Conservation (phyloP, 1,284 basidiomycete genomes). For the Phylloboletellus chloephorus region DNA sequence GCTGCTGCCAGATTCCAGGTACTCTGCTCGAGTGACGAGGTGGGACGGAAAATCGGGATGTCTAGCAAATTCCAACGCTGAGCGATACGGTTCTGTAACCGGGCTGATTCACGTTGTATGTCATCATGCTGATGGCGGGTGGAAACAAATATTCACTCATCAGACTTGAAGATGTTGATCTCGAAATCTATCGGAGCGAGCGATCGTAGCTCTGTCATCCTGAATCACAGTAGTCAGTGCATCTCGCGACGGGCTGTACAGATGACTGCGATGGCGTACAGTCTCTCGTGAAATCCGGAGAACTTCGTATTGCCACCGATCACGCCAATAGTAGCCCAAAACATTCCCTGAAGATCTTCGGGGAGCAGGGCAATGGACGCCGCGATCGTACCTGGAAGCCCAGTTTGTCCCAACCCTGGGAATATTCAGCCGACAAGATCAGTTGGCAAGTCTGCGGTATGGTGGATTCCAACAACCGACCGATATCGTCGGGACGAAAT, state of each 20-base stretch:
- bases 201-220: constrained; percentile 65
- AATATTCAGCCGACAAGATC: constrained; percentile 6
- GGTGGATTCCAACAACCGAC: constrained; percentile 39
- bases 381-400: constrained; percentile 72
- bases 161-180: constrained; percentile 64
- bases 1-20: constrained; percentile 72
- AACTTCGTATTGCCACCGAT: constrained; percentile 81
- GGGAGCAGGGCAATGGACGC: constrained; percentile 70
- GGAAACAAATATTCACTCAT: constrained; percentile 52
- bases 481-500: constrained; percentile 85
- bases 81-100: constrained; percentile 66
- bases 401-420: constrained; percentile 75
- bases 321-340: constrained; percentile 90
- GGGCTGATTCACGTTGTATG: constrained; percentile 44
- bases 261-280: constrained; percentile 47
- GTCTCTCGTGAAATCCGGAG: constrained; percentile 65
- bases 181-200: constrained; percentile 75
- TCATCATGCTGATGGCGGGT: constrained; percentile 7
- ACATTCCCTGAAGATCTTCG: constrained; percentile 79
- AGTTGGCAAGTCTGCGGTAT: constrained; percentile 9
- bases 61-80: constrained; percentile 57
- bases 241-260: constrained; percentile 13
- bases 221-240: constrained; percentile 28
- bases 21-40: constrained; percentile 73
- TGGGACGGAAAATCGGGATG: constrained; percentile 47